Evolutionary conservation across 1,139 yeast species (phyloP), one percentile per base, ranked within the genome.

Genomic region (Blastobotrys illinoisensis): DNA sequence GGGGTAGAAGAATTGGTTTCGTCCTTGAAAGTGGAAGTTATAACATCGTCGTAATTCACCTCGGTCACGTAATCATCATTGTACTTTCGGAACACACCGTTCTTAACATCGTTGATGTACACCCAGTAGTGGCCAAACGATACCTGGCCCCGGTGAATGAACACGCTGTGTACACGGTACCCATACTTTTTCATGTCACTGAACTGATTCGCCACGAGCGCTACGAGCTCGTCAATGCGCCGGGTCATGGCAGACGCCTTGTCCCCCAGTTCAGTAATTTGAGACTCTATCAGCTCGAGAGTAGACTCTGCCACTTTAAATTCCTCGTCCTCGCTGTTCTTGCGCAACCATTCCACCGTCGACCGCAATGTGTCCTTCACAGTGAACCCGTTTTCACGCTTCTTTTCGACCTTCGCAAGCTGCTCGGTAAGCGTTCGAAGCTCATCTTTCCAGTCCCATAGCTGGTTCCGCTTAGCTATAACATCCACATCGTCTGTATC

Each of bases 81-180:
- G 70, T 93, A 93, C 74, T 88, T 91, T 58, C 97, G 76, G 80
- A 83, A 93, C 36, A 86, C 74, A 48, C 80, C 79, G 16, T 78
- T 75, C 59, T 78, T 78, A 11, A 85, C 82, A 68, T 93, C 98
- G 59, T 81, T 82, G 58, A 93, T 91, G 67, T 91, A 93, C 14
- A 91, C 81, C 97, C 98, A 93, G 68, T 93, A 93, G 70, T 93
- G 99, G 2, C 99, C 99, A 66, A 88, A 91, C 55, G 90, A 84
- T 1, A 97, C 99, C 64, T 90, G 96, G 6, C 99, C 99, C 54
- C 97, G 77, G 70, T 93, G 99, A 49, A 95, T 89, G 65, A 93
- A 93, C 6, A 93, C 85, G 0, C 98, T 95, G 74, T 91, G 93
- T 11, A 93, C 78, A 0, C 88, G 78, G 69, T 93, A 93, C 0